Evolutionary conservation across 2,329 filamentous ascomycete species (phyloP), one percentile per base, ranked within the genome.

Genomic region (Furcasterigmium sp.): DNA sequence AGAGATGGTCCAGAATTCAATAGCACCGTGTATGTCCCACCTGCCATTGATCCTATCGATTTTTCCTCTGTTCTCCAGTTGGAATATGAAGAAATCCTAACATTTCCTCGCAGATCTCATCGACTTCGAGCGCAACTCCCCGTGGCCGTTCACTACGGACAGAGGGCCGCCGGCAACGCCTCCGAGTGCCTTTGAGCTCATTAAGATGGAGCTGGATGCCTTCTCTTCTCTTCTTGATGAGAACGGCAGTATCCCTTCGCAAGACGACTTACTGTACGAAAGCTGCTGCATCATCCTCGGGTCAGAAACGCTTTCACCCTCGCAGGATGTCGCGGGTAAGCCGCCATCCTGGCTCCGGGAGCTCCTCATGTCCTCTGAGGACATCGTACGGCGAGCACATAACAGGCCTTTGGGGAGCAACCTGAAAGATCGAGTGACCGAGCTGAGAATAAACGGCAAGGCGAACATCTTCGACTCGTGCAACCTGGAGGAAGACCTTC

Each of bases 1-100:
- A 25, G 56, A 62, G 35, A 56, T 61, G 35, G 55, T 67, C 30
- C 60, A 65, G 45, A 66, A 63, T 39, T 56, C 58, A 34, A 64
- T 66, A 37, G 62, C 61, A 14, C 62, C 63, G 4, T 65, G 51
- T 53, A 32, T 32, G 44, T 45, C 9, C n/a, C 32, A 7, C 17
- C 29, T 14, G 29, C 26, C 26, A 7, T 17, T 35, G 15, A 35
- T 23, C 9, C 21, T 11, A 17, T 39, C 14, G n/a, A n/a, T n/a
- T n/a, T n/a, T n/a, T n/a, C n/a, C n/a, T n/a, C n/a, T n/a, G n/a
- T n/a, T n/a, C n/a, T n/a, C n/a, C n/a, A n/a, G n/a, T n/a, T n/a
- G n/a, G n/a, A n/a, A n/a, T n/a, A n/a, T n/a, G n/a, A n/a, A n/a
- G n/a, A n/a, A n/a, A n/a, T n/a, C n/a, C n/a, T n/a, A n/a, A n/a